These are phyloP conservation scores for Penicillium malachiteum DNA, from an alignment of 495 filamentous ascomycete genomes.

Conservation along the genomic window DNA sequence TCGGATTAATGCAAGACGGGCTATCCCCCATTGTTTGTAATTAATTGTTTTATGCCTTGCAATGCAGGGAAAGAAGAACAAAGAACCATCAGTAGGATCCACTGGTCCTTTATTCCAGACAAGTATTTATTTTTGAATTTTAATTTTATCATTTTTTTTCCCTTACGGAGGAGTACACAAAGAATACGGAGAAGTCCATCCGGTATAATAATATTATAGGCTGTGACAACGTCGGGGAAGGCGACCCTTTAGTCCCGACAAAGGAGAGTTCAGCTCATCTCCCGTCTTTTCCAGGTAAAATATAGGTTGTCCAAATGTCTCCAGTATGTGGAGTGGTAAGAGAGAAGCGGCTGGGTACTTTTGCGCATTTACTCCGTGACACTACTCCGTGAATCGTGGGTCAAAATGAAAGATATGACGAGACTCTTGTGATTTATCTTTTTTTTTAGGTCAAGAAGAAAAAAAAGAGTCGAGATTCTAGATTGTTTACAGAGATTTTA, in stretches of 20 bases:
- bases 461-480: neutral
- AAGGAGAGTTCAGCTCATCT: constrained; percentile 15
- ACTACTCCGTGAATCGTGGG: constrained; percentile 4
- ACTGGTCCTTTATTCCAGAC: constrained; percentile 2
- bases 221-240: constrained; percentile 14
- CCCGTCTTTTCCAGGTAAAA: constrained; percentile 8
- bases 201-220: too few species aligned
- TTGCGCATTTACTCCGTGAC: constrained; percentile 13
- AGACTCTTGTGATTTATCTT: neutral
- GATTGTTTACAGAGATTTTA: neutral
- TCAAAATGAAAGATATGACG: neutral
- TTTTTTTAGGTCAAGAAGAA: neutral
- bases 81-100: constrained; percentile 1
- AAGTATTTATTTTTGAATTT: too few species aligned
- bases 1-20: constrained; percentile 25
- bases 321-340: neutral
- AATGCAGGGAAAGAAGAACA: constrained; percentile 3
- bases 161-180: too few species aligned
- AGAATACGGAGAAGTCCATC: too few species aligned
- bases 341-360: constrained; percentile 12
- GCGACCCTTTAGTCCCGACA: constrained; percentile 12
- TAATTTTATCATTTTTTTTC: too few species aligned
- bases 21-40: constrained; percentile 13
- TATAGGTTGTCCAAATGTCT: neutral
- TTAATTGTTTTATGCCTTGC: constrained; percentile 12